Conservation (phyloP, 2,329 filamentous ascomycete species). For the Magnaporthiopsis rhizophila region DNA sequence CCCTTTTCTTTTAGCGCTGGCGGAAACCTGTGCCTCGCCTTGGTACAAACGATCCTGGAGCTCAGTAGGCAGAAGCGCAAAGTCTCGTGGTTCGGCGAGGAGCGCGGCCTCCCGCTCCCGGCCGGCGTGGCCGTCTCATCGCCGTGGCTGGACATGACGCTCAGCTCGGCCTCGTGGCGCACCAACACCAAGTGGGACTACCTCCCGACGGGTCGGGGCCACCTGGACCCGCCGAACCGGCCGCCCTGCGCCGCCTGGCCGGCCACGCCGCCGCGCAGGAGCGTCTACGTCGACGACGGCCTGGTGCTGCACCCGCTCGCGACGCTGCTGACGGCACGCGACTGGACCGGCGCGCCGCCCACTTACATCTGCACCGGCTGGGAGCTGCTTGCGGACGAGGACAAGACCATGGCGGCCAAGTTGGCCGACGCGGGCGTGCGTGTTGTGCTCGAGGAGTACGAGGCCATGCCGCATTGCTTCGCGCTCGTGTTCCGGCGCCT, state of each 20-base stretch:
- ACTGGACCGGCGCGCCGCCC: conserved; percentile 58
- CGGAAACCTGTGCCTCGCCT: conserved; percentile 58
- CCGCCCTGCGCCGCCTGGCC: conserved; percentile 50
- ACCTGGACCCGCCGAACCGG: conserved; percentile 19
- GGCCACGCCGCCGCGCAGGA: conserved; percentile 40
- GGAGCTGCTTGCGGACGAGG: conserved; percentile 65
- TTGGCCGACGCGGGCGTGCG: conserved; percentile 48
- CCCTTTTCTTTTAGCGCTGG: conserved; percentile 48
- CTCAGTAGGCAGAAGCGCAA: conserved; percentile 38
- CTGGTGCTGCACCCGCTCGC: conserved; percentile 59
- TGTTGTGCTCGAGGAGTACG: conserved; percentile 64
- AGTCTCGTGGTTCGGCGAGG: conserved; percentile 52
- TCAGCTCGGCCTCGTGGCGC: conserved; percentile 49
- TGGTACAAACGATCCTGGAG: conserved; percentile 63
- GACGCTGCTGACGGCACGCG: conserved; percentile 47
- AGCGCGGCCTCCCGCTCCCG: conserved; percentile 55
- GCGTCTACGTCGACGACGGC: conserved; percentile 46
- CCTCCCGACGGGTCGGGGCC: conserved; percentile 36
- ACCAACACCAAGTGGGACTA: conserved; percentile 53
- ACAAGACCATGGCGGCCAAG: conserved; percentile 48
- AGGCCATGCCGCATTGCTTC: conserved; percentile 76
- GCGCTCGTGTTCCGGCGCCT: conserved; percentile 44
- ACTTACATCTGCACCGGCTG: conserved; percentile 62
- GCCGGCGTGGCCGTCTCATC: conserved; percentile 55
- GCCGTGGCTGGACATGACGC: conserved; percentile 65